Evolutionary conservation across 2,329 filamentous ascomycete species (phyloP), one percentile per base, ranked within the genome.

Genomic region (Colletotrichum orbiculare): DNA sequence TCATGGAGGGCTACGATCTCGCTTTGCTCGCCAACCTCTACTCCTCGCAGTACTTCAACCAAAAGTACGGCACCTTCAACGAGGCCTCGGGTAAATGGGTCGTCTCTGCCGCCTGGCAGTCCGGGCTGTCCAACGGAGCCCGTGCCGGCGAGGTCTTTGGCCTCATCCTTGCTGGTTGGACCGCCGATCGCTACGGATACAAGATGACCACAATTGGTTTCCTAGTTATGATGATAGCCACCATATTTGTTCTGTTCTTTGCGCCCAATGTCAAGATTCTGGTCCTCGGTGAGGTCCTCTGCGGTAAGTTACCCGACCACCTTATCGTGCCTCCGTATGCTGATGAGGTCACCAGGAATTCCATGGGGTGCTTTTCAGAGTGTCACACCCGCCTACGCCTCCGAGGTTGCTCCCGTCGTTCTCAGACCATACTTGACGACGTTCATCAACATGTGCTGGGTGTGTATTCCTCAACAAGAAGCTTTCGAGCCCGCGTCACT

Each of bases 371-470:
- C 78, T 8, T 84, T 87, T 71, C 82, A 85, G 67, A 84, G 81
- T 1, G 76, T 86, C 1, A 81, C 81, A 0, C 81, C 83, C 0
- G 80, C 83, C 0, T 87, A 87, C 68, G 84, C 84, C 0, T 83
- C 85, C 6, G 85, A 87, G 66, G 78, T 84, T 10, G 77, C 80
- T 4, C 81, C 81, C n/a, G 72, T 78, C 49, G 80, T 80, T 2
- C 78, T 87, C 2, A 77, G 85, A 4, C 80, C 81, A 0, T 85
- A 85, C 48, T 76, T 87, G 3, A 86, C 84, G 0, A 83, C 82
- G 0, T 86, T 83, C 57, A 83, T 84, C 70, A 87, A 87, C 67
- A 79, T 87, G 73, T 87, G 84, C 68, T 87, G 84, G 82, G 82
- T 68, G 25, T 17, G 55, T 10, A 4, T 9, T 13, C 3, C 12